Percentiles rank a stretch among this genome's conserved stretches.
phyloP scores from a whole-genome alignment of 495 filamentous ascomycete species.

The Penicilliopsis zonata region DNA sequence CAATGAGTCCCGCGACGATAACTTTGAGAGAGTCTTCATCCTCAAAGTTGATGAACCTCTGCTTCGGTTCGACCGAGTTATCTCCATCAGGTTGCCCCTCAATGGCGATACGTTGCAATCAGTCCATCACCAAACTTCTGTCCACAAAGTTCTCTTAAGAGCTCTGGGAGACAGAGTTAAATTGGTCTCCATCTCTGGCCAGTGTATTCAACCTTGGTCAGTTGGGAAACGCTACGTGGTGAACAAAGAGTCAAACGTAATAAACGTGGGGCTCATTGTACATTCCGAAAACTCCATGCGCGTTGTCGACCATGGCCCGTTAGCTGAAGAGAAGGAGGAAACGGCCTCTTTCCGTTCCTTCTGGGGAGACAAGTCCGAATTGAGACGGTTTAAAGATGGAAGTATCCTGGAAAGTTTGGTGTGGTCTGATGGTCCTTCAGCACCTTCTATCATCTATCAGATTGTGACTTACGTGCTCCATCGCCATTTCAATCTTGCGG shows the following conservation, averaged over 20 bases:
- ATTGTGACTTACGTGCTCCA: conserved; percentile 64
- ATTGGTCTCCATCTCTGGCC: conserved; percentile 44
- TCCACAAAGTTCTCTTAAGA: conserved; percentile 50
- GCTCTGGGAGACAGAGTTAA: conserved; percentile 66
- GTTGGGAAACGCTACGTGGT: conserved; percentile 13
- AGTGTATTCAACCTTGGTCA: conserved; percentile 24
- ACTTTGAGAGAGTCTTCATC: conserved; percentile 77
- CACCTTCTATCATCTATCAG: conserved; percentile 58
- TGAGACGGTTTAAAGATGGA: conserved; percentile 43
- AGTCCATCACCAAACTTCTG: conserved; percentile 15
- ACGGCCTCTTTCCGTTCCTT: conserved; percentile 35
- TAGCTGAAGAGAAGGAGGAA: conserved; percentile 57
- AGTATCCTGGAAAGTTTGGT: conserved; percentile 56
- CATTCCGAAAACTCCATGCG: conserved; percentile 58
- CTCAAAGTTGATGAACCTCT: conserved; percentile 52
- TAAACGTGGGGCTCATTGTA: conserved; percentile 59
- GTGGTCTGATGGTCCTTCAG: conserved; percentile 54
- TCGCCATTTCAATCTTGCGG: conserved; percentile 46
- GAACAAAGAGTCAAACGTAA: conserved; percentile 11
- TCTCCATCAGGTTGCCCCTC: conserved; percentile 19
- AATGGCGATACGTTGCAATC: conserved; percentile 17
- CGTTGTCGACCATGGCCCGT: conserved; percentile 73
- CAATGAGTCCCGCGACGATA: conserved; percentile 59
- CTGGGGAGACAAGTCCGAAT: conserved; percentile 43
- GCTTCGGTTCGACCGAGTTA: conserved; percentile 57